Base-by-base conservation (phyloP, 176 grass and related monocot genomes). In the Oryza coarctata region DNA sequence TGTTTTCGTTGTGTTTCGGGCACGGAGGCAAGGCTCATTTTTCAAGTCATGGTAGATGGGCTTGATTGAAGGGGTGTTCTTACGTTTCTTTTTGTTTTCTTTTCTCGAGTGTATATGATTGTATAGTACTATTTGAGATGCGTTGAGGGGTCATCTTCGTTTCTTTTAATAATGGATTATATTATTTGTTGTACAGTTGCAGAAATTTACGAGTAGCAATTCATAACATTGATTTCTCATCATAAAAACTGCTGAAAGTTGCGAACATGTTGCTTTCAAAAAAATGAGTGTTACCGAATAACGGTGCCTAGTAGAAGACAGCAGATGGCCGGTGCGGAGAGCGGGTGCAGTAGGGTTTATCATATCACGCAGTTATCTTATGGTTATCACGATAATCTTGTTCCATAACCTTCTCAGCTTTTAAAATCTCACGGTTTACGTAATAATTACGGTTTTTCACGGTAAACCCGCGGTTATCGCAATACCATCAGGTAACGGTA, bases 91-190 rank as follows among this genome's bases (percentile, higher is more conserved):
- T n/a, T 4, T 61, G 2, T 65, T 80, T 36, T 4, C n/a, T 26
- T 80, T 29, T 70, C 2, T 79, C 6, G 33, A 33, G 43, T 86
- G 79, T 35, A 74, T 86, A 50, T 34, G 77, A 61, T 63, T 68
- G 62, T 68, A 74, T 44, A 74, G 3, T 41, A 60, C 55, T 10
- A 40, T 67, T 34, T 57, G 26, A 74, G 49, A 68, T 22, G 33
- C 12, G 5, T 26, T 41, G 3, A 2, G 4, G 30, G 65, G 40
- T 12, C 3, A 55, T 71, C 10, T 62, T 14, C 12, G 4, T 84
- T 41, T 45, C 9, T 73, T 63, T 63, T 63, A n/a, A 25, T 7
- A 50, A 65, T 75, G 12, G 7, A 22, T 55, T 52, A 30, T 41
- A 49, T 26, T 22, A 6, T 20, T 55, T 62, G 34, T 43, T 38